These are phyloP conservation scores for Sphaerosporella brunnea DNA, from an alignment of 495 filamentous ascomycete species.

Conservation along the genomic window DNA sequence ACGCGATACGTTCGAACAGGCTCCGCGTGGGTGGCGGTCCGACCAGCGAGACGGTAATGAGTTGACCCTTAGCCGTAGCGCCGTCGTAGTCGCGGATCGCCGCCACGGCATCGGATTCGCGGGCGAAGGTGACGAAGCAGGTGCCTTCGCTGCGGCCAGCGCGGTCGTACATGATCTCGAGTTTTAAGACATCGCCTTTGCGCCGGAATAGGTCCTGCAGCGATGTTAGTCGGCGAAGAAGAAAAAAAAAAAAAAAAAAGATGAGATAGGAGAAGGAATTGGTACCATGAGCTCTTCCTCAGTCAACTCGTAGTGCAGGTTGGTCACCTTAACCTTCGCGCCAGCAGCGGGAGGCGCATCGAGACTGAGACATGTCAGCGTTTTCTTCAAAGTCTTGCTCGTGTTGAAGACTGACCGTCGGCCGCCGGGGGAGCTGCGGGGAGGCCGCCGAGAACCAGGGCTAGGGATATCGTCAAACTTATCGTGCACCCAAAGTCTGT, in stretches of 20 bases:
- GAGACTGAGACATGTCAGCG: no score
- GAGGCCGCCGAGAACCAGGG: no score
- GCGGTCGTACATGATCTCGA: conserved; percentile 70
- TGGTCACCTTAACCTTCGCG: conserved; percentile 63
- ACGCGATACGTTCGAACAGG: conserved; percentile 48
- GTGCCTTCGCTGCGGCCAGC: conserved; percentile 77
- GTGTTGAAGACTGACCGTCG: no score
- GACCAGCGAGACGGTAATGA: conserved; percentile 60
- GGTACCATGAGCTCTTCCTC: conserved; percentile 69
- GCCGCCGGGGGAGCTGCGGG: no score
- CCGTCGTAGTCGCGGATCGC: conserved; percentile 74
- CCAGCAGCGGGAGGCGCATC: no score
- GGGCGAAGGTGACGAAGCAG: conserved; percentile 67
- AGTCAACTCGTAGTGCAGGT: conserved; percentile 83
- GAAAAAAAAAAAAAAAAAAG: conserved; percentile 2
- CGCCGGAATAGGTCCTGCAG: conserved; percentile 58
- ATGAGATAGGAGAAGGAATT: no score
- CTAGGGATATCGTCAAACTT: conserved; percentile 26
- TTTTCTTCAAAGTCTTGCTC: no score
- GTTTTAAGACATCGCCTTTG: conserved; percentile 52
- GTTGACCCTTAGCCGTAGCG: conserved; percentile 81
- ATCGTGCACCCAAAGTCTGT: conserved; percentile 25
- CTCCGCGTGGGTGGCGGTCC: not conserved
- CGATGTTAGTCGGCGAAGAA: conserved; percentile 2
- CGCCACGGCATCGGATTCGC: conserved; percentile 45